phyloP scores from a whole-genome alignment of 768 basidiomycete genomes.

The Arthromyces matolae region DNA sequence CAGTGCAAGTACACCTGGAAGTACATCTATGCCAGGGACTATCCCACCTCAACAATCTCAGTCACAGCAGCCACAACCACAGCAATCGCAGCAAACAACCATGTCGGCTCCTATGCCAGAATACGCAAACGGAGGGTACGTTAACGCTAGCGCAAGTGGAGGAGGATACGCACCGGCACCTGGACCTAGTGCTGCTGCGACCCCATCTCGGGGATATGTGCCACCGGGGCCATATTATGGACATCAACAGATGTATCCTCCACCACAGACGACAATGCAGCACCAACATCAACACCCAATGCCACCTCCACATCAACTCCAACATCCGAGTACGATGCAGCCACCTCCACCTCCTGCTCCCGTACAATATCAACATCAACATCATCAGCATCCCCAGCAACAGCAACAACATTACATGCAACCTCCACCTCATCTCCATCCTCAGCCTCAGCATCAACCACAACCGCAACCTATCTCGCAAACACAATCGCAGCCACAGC shows the following conservation, averaged over 20 bases:
- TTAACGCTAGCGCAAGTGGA: not conserved
- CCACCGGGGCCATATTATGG: not conserved
- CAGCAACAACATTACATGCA: not conserved
- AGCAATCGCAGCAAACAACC: too few species aligned
- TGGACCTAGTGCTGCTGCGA: too few species aligned
- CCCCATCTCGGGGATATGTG: too few species aligned
- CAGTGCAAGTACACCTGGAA: not conserved
- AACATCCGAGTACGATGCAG: not conserved
- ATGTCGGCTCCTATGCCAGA: too few species aligned
- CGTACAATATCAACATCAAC: not conserved
- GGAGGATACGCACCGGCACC: not conserved
- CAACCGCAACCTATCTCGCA: conserved; percentile 28
- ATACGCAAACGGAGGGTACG: not conserved
- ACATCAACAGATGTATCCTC: not conserved
- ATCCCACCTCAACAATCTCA: not conserved
- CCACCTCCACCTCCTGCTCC: not conserved
- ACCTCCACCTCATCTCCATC: not conserved
- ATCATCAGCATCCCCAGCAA: not conserved
- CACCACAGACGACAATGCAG: not conserved
- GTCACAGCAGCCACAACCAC: too few species aligned
- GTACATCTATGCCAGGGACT: not conserved
- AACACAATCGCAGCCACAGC: conserved; percentile 8
- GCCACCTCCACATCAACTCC: not conserved
- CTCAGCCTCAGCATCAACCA: conserved; percentile 18
- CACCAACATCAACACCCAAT: not conserved